Conservation (phyloP, 371 early-diverging fungal genomes). For the Capillidium rhysosporum region DNA sequence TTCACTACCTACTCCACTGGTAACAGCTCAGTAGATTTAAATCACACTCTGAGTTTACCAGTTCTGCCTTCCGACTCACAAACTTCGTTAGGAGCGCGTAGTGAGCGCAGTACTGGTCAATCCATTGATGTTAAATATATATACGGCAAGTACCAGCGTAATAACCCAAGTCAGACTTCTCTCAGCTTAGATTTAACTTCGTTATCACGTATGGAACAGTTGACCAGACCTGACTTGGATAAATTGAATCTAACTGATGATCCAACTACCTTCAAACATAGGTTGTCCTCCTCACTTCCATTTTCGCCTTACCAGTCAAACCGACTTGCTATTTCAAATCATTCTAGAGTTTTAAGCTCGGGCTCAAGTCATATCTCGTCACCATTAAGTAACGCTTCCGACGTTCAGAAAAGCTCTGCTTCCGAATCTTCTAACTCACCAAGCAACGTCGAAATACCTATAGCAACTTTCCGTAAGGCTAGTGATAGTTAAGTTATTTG, state of each 20-base stretch:
- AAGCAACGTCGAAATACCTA: no score
- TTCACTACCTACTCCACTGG: not conserved
- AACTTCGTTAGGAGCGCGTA: not conserved
- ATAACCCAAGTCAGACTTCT: not conserved
- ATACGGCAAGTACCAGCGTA: conserved; percentile 2
- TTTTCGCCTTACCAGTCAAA: no score
- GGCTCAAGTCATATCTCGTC: no score
- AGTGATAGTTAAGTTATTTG: no score
- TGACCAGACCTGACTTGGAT: not conserved
- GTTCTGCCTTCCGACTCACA: not conserved
- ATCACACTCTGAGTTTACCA: not conserved
- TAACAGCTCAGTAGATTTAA: not conserved
- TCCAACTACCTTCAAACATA: not conserved
- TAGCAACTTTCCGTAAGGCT: no score
- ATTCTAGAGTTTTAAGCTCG: no score
- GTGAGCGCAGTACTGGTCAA: not conserved
- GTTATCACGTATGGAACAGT: not conserved
- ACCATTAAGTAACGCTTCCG: no score
- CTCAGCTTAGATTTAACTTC: not conserved
- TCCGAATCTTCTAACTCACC: no score
- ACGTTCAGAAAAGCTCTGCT: no score
- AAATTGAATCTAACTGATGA: no score
- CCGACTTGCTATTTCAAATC: no score
- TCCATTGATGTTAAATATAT: not conserved
- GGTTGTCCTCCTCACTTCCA: not conserved